These are phyloP conservation scores for Termitomyces sp. DNA, from an alignment of 768 basidiomycete genomes.

Conservation along the genomic window DNA sequence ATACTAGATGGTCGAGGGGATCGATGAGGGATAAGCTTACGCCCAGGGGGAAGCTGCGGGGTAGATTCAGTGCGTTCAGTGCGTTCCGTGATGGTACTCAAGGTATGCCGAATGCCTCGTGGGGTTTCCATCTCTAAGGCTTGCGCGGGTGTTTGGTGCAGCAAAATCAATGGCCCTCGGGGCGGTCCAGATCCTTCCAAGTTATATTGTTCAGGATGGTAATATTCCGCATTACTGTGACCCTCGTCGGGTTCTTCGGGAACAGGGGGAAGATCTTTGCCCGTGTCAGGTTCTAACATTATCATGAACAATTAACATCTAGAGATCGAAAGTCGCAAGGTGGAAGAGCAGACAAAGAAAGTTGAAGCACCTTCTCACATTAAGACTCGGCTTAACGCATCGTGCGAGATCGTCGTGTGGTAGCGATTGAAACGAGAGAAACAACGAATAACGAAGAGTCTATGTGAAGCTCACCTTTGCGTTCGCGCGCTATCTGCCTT, in stretches of 20 bases:
- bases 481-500: slow-evolving; percentile 57
- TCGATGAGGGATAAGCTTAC: slow-evolving; percentile 31
- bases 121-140: slow-evolving; percentile 26
- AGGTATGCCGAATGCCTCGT: slow-evolving; percentile 24
- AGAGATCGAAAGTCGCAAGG: slow-evolving; percentile 1
- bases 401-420: slow-evolving; percentile 11
- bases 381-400: slow-evolving; percentile 22
- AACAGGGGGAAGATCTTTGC: slow-evolving; percentile 16
- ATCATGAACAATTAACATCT: slow-evolving; percentile 7
- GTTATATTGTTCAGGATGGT: slow-evolving; percentile 13
- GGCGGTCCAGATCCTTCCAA: slow-evolving; percentile 27
- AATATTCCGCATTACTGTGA: slow-evolving; percentile 17
- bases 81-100: slow-evolving; percentile 64
- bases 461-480: slow-evolving; percentile 71
- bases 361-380: slow-evolving; percentile 59
- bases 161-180: slow-evolving; percentile 55
- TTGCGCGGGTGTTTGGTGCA: slow-evolving; percentile 31
- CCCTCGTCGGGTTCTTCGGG: slow-evolving; percentile 11
- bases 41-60: slow-evolving; percentile 39
- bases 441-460: slow-evolving; percentile 20
- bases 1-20: slow-evolving; percentile 34
- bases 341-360: slow-evolving; percentile 18
- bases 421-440: slow-evolving; percentile 18
- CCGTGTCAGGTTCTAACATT: slow-evolving; percentile 8
- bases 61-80: slow-evolving; percentile 63